Conservation (phyloP, 345 rosid genomes). For the Cardamine resedifolia region DNA sequence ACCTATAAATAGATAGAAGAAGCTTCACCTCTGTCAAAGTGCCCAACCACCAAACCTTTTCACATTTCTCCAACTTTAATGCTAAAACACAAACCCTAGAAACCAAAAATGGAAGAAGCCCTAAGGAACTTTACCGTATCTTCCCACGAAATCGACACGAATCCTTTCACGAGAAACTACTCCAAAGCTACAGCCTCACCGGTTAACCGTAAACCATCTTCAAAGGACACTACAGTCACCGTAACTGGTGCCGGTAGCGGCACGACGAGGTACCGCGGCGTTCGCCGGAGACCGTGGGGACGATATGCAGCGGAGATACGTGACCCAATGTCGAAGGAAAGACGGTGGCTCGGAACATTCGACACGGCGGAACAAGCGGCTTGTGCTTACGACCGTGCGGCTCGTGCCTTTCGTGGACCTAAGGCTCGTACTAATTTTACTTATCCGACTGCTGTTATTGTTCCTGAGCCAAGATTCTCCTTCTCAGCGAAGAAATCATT, state of each 20-base stretch:
- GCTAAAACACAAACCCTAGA: slow-evolving; percentile 9
- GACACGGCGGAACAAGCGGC: slow-evolving; percentile 99
- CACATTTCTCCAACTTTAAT: neutral
- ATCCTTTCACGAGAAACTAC: slow-evolving; percentile 26
- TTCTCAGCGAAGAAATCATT: slow-evolving; percentile 36
- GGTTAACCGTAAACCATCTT: slow-evolving; percentile 3
- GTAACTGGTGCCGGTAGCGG: slow-evolving; percentile 32
- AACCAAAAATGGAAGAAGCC: slow-evolving; percentile 62
- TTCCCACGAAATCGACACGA: slow-evolving; percentile 12
- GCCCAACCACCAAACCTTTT: neutral
- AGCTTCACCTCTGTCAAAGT: neutral
- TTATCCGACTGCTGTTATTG: slow-evolving; percentile 44
- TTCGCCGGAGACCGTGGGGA: slow-evolving; percentile 95
- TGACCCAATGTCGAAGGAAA: slow-evolving; percentile 82
- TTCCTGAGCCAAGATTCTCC: slow-evolving; percentile 40
- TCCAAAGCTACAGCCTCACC: slow-evolving; percentile 14
- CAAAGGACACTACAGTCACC: slow-evolving; percentile 46
- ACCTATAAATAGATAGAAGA: slow-evolving; percentile 30
- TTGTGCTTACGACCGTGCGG: slow-evolving; percentile 89
- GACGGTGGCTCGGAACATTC: slow-evolving; percentile 97
- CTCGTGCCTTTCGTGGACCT: slow-evolving; percentile 83
- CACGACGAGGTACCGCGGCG: slow-evolving; percentile 86
- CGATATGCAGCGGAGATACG: slow-evolving; percentile 98
- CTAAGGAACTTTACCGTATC: slow-evolving; percentile 48
- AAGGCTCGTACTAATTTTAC: slow-evolving; percentile 92